Evolutionary conservation across 305 asterid species (phyloP), one percentile per base, ranked within the genome.

Genomic region (Plantago coronopus): DNA sequence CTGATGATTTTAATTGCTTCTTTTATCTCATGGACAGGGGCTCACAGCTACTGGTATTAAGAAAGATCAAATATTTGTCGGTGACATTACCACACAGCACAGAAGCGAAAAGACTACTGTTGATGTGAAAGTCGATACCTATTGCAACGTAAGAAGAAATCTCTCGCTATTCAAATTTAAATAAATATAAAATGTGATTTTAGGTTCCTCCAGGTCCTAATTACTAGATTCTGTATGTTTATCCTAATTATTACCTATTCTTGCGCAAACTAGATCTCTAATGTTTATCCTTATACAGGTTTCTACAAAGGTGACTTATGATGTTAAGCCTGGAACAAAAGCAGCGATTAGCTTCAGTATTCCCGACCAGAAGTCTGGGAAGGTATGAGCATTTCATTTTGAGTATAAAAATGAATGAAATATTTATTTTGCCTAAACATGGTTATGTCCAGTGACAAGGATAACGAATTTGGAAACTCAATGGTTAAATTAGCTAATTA

Each of bases 351-450:
- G 97, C 77, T 89, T 89, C 81, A 78, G 49, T 58, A 71, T 89
- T 57, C 97, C 97, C 44, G 95, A 89, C 71, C 76, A 86, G 83
- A 89, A 86, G 78, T 84, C 97, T 16, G 86, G 95, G 55, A 89
- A 89, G 97, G 97, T 89, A 65, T 57, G 68, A 12, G 3, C 29
- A 5, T 53, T 53, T 10, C 17, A 53, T 51, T 48, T 69, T 12
- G 48, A 21, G 48, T 65, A 62, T 51, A 38, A 19, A 17, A 29
- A 64, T 43, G 34, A 60, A 57, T 46, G n/a, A 48, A 17, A 45
- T 66, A 47, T 37, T 17, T 67, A 2, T 34, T 3, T 34, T 34
- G 42, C 2, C 13, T 34, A 10, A 34, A 34, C 2, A 34, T 7
- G 12, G 42, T 34, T 34, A 34, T 34, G 42, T 34, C 14, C 14